phyloP scores from a whole-genome alignment of 2,329 filamentous ascomycete genomes.

The Pyrenochaeta sp. region DNA sequence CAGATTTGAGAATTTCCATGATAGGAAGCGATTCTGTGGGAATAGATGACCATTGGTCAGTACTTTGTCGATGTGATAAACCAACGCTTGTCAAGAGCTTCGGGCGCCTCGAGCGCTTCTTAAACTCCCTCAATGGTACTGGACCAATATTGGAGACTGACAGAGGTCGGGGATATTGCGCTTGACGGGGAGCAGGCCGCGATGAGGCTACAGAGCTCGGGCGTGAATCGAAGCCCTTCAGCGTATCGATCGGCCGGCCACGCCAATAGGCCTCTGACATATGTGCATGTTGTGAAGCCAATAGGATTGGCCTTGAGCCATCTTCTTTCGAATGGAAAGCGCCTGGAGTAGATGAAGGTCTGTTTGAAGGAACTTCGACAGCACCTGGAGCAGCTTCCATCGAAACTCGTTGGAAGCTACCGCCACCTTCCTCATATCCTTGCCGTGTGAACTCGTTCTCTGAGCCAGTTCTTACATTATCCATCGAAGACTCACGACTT shows the following conservation, averaged over 20 bases:
- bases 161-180: slow-evolving; percentile 11
- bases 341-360: background rate
- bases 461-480: background rate
- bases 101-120: slow-evolving; percentile 3
- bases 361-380: slow-evolving; percentile 1
- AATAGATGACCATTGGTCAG: background rate
- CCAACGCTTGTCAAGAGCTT: slow-evolving; percentile 4
- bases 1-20: slow-evolving; percentile 68
- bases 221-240: slow-evolving; percentile 11
- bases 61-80: background rate
- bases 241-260: slow-evolving; percentile 4
- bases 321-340: background rate
- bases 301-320: slow-evolving; percentile 10
- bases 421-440: slow-evolving; percentile 4
- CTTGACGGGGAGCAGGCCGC: slow-evolving; percentile 7
- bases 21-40: slow-evolving; percentile 46
- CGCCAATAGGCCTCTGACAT: slow-evolving; percentile 5
- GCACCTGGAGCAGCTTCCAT: background rate
- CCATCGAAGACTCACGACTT: slow-evolving; percentile 3
- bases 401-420: background rate
- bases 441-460: background rate
- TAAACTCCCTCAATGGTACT: background rate
- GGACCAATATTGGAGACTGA: background rate
- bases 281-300: slow-evolving; percentile 5
- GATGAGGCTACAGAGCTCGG: slow-evolving; percentile 13